phyloP scores from a whole-genome alignment of 305 asterid genomes.

The Fraxinus latifolia region DNA sequence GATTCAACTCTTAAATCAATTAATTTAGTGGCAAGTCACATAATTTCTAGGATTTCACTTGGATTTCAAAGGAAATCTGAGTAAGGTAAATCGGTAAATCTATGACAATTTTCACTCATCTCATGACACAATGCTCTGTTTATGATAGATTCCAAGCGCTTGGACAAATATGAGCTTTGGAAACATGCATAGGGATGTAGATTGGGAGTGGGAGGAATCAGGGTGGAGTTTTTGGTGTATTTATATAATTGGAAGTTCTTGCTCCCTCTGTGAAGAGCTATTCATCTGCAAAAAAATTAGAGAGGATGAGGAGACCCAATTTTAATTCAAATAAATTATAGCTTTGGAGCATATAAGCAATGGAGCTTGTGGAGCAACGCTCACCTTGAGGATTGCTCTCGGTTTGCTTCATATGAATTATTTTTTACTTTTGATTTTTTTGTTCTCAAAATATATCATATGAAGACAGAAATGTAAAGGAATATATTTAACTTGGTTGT shows the following conservation, averaged over 20 bases:
- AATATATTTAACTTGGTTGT: conserved; percentile 24
- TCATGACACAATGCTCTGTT: conserved; percentile 87
- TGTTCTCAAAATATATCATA: conserved; percentile 36
- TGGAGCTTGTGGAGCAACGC: conserved; percentile 98
- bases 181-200: conserved; percentile 94
- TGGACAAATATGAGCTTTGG: conserved; percentile 96
- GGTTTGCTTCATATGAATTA: conserved; percentile 89
- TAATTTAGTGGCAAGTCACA: conserved; percentile 16
- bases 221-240: conserved; percentile 78
- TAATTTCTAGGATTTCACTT: conserved; percentile 33
- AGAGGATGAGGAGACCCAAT: conserved; percentile 77
- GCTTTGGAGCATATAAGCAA: conserved; percentile 88
- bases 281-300: conserved; percentile 63
- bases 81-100: conserved; percentile 50
- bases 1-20: not conserved
- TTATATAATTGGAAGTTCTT: conserved; percentile 75
- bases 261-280: conserved; percentile 79
- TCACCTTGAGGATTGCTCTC: conserved; percentile 91
- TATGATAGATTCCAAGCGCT: conserved; percentile 96
- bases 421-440: conserved; percentile 29
- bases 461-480: conserved; percentile 28
- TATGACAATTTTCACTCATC: conserved; percentile 53
- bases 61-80: conserved; percentile 40
- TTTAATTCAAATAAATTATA: conserved; percentile 53
- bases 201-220: conserved; percentile 90